phyloP scores from a whole-genome alignment of 192 early-diverging fungal genomes.

The Gonapodya prolifera region DNA sequence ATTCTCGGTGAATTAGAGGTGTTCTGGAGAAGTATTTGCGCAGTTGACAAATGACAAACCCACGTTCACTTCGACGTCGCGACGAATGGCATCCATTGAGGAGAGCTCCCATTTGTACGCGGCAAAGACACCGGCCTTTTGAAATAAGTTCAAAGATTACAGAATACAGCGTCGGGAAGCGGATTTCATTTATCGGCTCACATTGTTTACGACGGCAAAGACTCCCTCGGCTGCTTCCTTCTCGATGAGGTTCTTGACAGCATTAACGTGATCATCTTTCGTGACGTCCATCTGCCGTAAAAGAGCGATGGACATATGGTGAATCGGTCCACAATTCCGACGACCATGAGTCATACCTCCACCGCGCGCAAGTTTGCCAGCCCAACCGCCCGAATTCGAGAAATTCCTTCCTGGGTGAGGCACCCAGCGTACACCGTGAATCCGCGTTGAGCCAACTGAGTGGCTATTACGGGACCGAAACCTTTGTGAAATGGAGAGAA shows the following conservation, averaged over 20 bases:
- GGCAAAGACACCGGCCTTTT: not conserved
- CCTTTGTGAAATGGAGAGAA: not conserved
- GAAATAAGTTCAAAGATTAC: too few species aligned
- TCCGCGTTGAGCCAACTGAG: not conserved
- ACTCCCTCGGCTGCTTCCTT: not conserved
- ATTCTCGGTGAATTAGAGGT: not conserved
- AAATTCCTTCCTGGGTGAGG: not conserved
- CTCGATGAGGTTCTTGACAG: not conserved
- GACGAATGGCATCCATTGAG: not conserved
- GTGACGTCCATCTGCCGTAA: not conserved
- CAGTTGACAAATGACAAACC: not conserved
- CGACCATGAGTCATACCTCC: not conserved
- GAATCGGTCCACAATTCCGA: not conserved
- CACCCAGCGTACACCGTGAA: slow-evolving; percentile 4
- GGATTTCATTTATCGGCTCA: too few species aligned
- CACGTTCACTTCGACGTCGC: not conserved
- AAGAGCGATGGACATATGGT: not conserved
- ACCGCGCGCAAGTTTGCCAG: not conserved
- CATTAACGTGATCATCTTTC: not conserved
- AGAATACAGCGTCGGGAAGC: too few species aligned
- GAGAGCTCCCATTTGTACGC: slow-evolving; percentile 6
- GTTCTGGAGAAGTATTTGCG: too few species aligned
- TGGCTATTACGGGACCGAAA: not conserved
- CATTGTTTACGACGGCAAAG: not conserved
- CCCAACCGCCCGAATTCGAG: not conserved